Evolutionary conservation across 805 yeast species (phyloP), one percentile per base, ranked within the genome.

Genomic region (Kurtzmaniella fragi): DNA sequence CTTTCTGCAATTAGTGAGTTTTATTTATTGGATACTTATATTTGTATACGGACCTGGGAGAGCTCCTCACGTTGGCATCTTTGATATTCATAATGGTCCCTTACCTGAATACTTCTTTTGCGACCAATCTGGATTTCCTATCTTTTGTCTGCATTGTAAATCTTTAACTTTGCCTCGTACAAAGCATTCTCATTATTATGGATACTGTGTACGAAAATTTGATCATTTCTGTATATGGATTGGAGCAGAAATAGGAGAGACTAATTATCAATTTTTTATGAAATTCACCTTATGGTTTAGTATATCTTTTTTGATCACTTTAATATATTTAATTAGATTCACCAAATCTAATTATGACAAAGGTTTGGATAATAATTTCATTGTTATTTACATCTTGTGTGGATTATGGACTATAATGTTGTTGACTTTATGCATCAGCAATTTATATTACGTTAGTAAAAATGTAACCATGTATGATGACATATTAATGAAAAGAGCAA

Each of bases 151-250:
- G 1, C 57, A 62, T 9, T 86, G 96, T 54, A 65, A 74, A 35
- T 71, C 82, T 4, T 58, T 85, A 25, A 87, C 85, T 52, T 70
- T 81, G 1, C 73, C 77, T 17, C 67, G 96, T 37, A 57, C 84
- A 0, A 91, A 79, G 47, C 96, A 86, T 53, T 81, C 89, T 30
- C 67, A 74, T 3, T 67, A 73, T 35, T 37, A 62, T 38, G 71
- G 70, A 2, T 52, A 59, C 17, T 87, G 95, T 53, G 78, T 89
- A 0, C 78, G 85, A 0, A 69, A 73, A 41, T 83, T 85, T 68
- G 98, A 90, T 59, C 98, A 90, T 56, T 82, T 71, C 51, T 90
- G 98, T 55, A 53, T 78, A 0, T 88, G 87, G 82, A 59, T 91
- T 0, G 95, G 95, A 1, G 56, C 71, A 0, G 75, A 78, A 4